A percentile compares a stretch with the other conserved stretches of the same genome.
Conservation (phyloP, 768 basidiomycete species). For the Rhodocollybia butyracea region DNA sequence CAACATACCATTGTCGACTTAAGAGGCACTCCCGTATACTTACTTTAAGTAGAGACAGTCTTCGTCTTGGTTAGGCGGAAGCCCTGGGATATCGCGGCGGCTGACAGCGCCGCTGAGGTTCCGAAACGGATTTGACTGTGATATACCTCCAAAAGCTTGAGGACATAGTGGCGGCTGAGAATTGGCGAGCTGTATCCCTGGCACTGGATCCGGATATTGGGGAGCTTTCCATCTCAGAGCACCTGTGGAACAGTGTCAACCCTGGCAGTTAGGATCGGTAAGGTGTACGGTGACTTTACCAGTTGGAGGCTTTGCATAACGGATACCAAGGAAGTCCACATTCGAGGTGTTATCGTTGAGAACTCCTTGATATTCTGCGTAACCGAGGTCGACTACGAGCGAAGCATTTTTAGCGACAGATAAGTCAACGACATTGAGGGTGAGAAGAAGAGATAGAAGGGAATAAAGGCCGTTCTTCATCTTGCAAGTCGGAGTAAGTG, state of each 20-base stretch:
- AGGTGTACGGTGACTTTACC: slow-evolving; percentile 17
- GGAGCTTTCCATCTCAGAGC: slow-evolving; percentile 9
- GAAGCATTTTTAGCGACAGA: no score
- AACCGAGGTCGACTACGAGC: slow-evolving; percentile 30
- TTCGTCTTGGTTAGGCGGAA: no score
- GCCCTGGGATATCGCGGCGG: no score
- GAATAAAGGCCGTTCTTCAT: no score
- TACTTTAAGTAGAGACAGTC: slow-evolving; percentile 31
- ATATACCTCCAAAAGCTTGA: slow-evolving; percentile 1
- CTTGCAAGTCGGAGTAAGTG: no score
- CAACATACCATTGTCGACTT: no score
- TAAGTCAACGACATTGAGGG: no score
- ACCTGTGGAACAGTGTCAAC: not conserved
- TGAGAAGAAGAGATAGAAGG: no score
- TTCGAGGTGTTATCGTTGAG: slow-evolving; percentile 15
- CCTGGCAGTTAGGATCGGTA: not conserved
- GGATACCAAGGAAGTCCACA: slow-evolving; percentile 24
- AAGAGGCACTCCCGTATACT: no score
- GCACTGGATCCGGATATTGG: not conserved
- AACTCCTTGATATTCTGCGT: slow-evolving; percentile 24
- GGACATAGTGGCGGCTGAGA: slow-evolving; percentile 2
- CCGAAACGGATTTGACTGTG: not conserved
- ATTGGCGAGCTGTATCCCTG: slow-evolving; percentile 6
- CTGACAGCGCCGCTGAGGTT: slow-evolving; percentile 10
- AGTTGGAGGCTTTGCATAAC: slow-evolving; percentile 34